These are phyloP conservation scores for Cladosporium velox DNA, from an alignment of 2,329 filamentous ascomycete species.

Conservation along the genomic window DNA sequence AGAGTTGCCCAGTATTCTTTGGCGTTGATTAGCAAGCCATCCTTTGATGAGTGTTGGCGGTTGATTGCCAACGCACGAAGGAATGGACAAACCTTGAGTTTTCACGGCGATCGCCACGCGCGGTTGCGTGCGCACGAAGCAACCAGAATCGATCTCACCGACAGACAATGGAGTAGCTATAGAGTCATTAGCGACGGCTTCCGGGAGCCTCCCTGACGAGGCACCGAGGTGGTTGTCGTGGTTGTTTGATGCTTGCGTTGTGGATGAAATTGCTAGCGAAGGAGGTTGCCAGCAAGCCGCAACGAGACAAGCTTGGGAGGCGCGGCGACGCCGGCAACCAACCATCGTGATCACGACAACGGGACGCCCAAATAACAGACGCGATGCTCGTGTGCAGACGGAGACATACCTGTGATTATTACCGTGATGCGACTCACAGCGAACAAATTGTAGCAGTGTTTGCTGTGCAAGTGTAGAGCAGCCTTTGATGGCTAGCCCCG, in stretches of 20 bases:
- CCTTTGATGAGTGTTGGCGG: constrained; percentile 10
- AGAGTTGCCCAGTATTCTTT: not conserved
- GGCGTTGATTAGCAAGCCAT: not conserved
- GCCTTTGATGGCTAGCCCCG: constrained; percentile 21
- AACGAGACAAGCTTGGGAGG: constrained; percentile 19
- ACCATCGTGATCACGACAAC: constrained; percentile 9
- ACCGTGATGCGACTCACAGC: not conserved
- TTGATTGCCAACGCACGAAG: constrained; percentile 15
- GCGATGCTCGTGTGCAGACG: not conserved
- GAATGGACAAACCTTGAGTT: constrained; percentile 17
- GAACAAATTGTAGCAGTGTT: not conserved
- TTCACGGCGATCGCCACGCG: constrained; percentile 20
- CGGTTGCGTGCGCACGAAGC: constrained; percentile 15
- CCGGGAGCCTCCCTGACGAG: not conserved
- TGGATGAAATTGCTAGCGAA: constrained; percentile 21
- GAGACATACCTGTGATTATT: constrained; percentile 6
- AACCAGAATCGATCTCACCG: constrained; percentile 8
- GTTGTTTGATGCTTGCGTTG: constrained; percentile 17
- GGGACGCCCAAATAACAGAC: not conserved
- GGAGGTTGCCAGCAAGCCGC: constrained; percentile 19
- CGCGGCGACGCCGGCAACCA: constrained; percentile 19
- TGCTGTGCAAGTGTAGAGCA: constrained; percentile 10
- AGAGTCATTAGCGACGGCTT: constrained; percentile 15
- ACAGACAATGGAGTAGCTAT: constrained; percentile 4
- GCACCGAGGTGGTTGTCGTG: constrained; percentile 6